Conservation (phyloP, 495 filamentous ascomycete genomes). For the Neurospora pannonica region DNA sequence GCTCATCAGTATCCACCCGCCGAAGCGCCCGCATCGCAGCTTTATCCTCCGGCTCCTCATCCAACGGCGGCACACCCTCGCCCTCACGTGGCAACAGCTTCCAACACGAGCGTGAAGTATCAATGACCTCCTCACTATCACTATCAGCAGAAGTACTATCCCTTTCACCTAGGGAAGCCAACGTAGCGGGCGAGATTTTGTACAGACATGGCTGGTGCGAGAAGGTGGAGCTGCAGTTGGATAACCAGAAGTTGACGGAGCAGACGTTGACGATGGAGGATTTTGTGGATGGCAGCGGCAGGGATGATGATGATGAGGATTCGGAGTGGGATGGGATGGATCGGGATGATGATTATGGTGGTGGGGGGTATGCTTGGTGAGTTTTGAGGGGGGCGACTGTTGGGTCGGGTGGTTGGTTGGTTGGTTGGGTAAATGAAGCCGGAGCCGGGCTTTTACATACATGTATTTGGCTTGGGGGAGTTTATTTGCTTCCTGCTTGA, state of each 20-base stretch:
- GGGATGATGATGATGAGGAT: constrained; percentile 61
- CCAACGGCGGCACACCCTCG: constrained; percentile 4
- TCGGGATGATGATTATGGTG: constrained; percentile 36
- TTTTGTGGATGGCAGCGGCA: constrained; percentile 60
- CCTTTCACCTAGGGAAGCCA: not conserved
- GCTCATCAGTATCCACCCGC: constrained; percentile 4
- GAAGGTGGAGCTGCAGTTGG: constrained; percentile 67
- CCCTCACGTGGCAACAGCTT: not conserved
- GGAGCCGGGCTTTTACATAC: not conserved
- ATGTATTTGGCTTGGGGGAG: too few relatives aligned
- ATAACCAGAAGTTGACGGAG: constrained; percentile 71
- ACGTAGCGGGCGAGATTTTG: constrained; percentile 8
- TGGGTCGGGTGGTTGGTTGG: not conserved
- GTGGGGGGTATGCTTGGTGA: constrained; percentile 21
- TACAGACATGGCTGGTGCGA: constrained; percentile 71
- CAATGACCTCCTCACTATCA: not conserved
- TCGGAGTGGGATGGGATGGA: constrained; percentile 57
- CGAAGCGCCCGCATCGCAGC: constrained; percentile 17
- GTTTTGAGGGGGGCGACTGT: not conserved
- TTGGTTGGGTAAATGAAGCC: not conserved
- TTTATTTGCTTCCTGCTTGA: not conserved
- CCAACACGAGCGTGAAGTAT: not conserved
- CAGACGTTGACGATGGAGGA: constrained; percentile 65
- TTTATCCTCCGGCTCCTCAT: constrained; percentile 9
- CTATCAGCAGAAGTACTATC: not conserved